Evolutionary conservation across 108 stramenopile species (phyloP), one percentile per base, ranked within the genome.

Genomic region (Cyclostephanos invisitatus): DNA sequence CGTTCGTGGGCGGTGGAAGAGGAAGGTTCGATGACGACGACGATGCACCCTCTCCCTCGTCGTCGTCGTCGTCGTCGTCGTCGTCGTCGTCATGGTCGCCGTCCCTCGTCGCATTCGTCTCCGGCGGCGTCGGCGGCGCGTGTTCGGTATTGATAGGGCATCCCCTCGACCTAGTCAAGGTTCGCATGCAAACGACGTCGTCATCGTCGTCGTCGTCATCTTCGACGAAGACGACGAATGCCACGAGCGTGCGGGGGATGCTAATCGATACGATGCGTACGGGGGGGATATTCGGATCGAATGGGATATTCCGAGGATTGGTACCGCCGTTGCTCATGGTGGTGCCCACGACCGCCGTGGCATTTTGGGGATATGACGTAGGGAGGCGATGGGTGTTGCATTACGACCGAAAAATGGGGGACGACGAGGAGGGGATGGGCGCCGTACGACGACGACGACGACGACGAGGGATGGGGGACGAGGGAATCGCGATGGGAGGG

Each of bases 361-460:
- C 73, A 29, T 96, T 96, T 72, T 96, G 95, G 95, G 95, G 92
- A 0, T 96, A 90, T 57, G 95, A 94, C 54, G 50, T 93, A 21
- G 95, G 95, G 14, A 81, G 88, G 55, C 77, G 81, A 0, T 8
- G 80, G 21, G 15, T 46, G 7, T 40, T 11, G 40, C 11, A 40
- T 40, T 40, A 8, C 9, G 32, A 32, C 32, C 3, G 32, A 2
- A 32, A 2, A 4, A 32, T 2, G 32, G 32, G 4, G 32, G 32
- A 32, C n/a, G n/a, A n/a, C n/a, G n/a, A 4, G 32, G 32, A 32
- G 32, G 32, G 32, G 32, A 32, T 32, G 32, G 32, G 32, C 36
- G 36, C 36, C 36, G 36, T 7, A 7, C 7, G 36, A 7, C 40
- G 40, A 9, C 40, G 40, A n/a, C n/a, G n/a, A n/a, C n/a, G n/a